phyloP scores from a whole-genome alignment of 2,329 filamentous ascomycete species.

The Harringtonia aguacate region DNA sequence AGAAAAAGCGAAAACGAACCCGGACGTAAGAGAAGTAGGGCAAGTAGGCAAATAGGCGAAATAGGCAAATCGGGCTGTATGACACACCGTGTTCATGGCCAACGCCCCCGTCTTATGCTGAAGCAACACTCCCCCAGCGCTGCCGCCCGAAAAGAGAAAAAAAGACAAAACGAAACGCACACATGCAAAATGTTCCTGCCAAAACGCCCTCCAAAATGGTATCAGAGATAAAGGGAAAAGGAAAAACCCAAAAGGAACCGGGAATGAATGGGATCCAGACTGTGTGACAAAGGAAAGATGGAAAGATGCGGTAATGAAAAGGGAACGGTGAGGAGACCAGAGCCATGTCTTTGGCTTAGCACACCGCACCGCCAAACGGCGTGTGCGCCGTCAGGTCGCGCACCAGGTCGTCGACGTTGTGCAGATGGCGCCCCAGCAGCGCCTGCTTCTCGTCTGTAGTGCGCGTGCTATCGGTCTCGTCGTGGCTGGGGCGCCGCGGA shows the following conservation, averaged over 20 bases:
- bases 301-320: no score
- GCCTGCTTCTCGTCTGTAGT: slow-evolving; percentile 74
- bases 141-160: no score
- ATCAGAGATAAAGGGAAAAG: no score
- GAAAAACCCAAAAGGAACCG: no score
- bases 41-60: neutral
- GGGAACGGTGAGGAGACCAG: neutral
- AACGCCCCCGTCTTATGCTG: slow-evolving; percentile 1
- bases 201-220: no score
- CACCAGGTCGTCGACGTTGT: slow-evolving; percentile 75
- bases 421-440: slow-evolving; percentile 65
- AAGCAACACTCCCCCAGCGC: no score
- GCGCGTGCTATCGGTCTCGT: slow-evolving; percentile 34
- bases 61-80: neutral
- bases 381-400: slow-evolving; percentile 72
- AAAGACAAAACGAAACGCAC: no score
- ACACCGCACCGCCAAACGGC: slow-evolving; percentile 56
- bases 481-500: slow-evolving; percentile 2
- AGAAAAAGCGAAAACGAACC: no score
- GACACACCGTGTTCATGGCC: neutral
- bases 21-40: neutral
- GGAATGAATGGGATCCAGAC: no score
- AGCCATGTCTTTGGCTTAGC: slow-evolving; percentile 17
- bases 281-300: no score
- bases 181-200: no score